These are phyloP conservation scores for Hansenula lynferdii DNA, from an alignment of 1,139 yeast genomes.

Conservation along the genomic window DNA sequence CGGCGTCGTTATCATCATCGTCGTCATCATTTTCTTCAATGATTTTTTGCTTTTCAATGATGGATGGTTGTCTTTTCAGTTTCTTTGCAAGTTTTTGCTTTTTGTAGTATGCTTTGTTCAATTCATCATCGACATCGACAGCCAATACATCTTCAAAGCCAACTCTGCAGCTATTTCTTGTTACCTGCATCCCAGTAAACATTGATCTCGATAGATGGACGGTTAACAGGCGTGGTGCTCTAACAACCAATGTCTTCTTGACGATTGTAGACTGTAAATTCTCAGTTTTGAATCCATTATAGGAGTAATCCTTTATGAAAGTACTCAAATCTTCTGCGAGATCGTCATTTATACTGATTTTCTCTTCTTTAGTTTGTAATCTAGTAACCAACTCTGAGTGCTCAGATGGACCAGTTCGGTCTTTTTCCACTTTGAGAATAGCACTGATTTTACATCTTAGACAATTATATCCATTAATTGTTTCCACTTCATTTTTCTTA, in stretches of 20 bases:
- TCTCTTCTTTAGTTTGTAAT: slow-evolving; percentile 30
- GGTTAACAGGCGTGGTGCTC: slow-evolving; percentile 67
- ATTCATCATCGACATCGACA: slow-evolving; percentile 44
- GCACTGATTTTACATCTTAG: slow-evolving; percentile 55
- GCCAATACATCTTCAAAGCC: slow-evolving; percentile 54
- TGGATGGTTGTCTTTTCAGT: slow-evolving; percentile 4
- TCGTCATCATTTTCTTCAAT: slow-evolving; percentile 21
- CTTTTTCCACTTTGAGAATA: slow-evolving; percentile 33
- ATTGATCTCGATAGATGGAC: slow-evolving; percentile 82
- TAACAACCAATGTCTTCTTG: slow-evolving; percentile 54
- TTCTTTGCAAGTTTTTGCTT: slow-evolving; percentile 20
- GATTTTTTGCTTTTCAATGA: neutral
- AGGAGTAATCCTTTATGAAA: slow-evolving; percentile 42
- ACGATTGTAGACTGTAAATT: slow-evolving; percentile 58
- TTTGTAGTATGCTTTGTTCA: slow-evolving; percentile 39
- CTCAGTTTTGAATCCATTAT: slow-evolving; percentile 39
- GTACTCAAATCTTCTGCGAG: slow-evolving; percentile 37
- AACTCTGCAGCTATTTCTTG: slow-evolving; percentile 76
- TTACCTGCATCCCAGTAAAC: slow-evolving; percentile 63
- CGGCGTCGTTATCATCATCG: slow-evolving; percentile 19
- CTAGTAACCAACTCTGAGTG: slow-evolving; percentile 21
- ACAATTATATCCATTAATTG: slow-evolving; percentile 80
- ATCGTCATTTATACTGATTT: slow-evolving; percentile 59
- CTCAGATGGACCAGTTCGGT: slow-evolving; percentile 19
- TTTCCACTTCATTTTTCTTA: slow-evolving; percentile 56